Base-by-base conservation (phyloP, 163 green algal species). In the Prototheca wickerhamii region DNA sequence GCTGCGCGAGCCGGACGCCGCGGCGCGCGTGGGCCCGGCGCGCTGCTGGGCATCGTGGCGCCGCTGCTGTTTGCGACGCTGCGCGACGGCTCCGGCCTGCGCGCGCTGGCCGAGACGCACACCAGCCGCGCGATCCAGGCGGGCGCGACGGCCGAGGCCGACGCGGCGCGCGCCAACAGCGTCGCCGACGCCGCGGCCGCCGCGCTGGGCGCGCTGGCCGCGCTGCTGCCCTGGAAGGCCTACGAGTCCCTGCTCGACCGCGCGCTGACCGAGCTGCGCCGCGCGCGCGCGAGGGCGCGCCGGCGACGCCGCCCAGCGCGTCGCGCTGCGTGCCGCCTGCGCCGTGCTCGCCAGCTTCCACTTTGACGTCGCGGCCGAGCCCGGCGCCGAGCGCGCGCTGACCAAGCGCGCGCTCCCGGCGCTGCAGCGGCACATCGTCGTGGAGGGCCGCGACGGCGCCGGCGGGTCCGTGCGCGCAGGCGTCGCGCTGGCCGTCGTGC, bases 301-400 rank as follows among this genome's bases (percentile, higher is more conserved):
- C 28, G 60, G 46, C 31, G 15, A 43, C 42, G 50, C 58, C 26
- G 42, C 32, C 40, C 72, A 81, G 70, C 70, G 70, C 3, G 34
- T 84, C 30, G 69, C n/a, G n/a, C n/a, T 92, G 23, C 73, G 88
- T 0, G 76, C 80, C 4, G 77, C 92, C 15, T 96, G 91, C 61
- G 69, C 73, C 21, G 78, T 97, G 33, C 76, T 97, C 4, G 90
- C 96, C 61, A 73, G 77, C 5, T 95, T 95, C 76, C 88, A 95
- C 78, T 94, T 94, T 55, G 50, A 50, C 37, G 46, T 37, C 49
- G 32, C 46, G 2, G 75, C 43, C 2, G 64, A 50, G 26, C 28
- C 37, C 17, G 29, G 7, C 10, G 35, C 29, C 6, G 58, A 71
- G 52, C 33, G 53, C 32, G 57, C 74, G 49, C 73, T 93, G 43